Evolutionary conservation across 805 yeast genomes (phyloP).

Genomic region (Candida pini): DNA sequence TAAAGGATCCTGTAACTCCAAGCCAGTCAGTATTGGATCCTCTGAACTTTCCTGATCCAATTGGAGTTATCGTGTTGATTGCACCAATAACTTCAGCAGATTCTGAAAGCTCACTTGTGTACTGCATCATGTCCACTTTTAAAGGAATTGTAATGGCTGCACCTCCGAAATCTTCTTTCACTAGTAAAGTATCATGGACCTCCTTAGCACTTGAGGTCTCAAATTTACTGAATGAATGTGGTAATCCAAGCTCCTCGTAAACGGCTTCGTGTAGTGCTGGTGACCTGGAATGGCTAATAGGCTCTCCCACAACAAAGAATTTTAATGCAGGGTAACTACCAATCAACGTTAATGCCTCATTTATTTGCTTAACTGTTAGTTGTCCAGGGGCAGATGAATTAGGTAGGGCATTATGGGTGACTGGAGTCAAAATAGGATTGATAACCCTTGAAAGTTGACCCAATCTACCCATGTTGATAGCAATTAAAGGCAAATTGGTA

Average conservation of each 20-base stretch:
- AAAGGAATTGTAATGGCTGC: conserved; percentile 92
- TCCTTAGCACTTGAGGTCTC: conserved; percentile 61
- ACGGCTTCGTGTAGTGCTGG: conserved; percentile 83
- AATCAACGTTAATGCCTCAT: conserved; percentile 47
- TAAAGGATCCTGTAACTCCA: conserved; percentile 72
- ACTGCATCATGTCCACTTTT: conserved; percentile 72
- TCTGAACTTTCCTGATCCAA: conserved; percentile 40
- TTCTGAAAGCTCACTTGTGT: conserved; percentile 59
- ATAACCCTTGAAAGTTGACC: conserved; percentile 80
- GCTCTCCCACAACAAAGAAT: conserved; percentile 74
- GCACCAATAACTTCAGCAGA: conserved; percentile 88
- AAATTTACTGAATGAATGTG: conserved; percentile 59
- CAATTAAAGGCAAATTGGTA: conserved; percentile 60
- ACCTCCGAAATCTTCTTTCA: conserved; percentile 71
- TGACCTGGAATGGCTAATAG: conserved; percentile 82
- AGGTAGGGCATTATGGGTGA: conserved; percentile 66
- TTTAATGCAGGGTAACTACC: conserved; percentile 44
- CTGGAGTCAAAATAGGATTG: conserved; percentile 76
- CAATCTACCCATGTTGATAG: conserved; percentile 69
- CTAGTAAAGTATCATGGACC: conserved; percentile 48
- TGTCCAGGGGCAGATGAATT: conserved; percentile 78
- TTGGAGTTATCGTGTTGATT: conserved; percentile 76
- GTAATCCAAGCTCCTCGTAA: conserved; percentile 69
- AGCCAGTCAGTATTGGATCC: conserved; percentile 97
- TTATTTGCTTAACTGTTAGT: conserved; percentile 59